Evolutionary conservation across 768 basidiomycete species (phyloP).

Genomic region (Tremella fuciformis): DNA sequence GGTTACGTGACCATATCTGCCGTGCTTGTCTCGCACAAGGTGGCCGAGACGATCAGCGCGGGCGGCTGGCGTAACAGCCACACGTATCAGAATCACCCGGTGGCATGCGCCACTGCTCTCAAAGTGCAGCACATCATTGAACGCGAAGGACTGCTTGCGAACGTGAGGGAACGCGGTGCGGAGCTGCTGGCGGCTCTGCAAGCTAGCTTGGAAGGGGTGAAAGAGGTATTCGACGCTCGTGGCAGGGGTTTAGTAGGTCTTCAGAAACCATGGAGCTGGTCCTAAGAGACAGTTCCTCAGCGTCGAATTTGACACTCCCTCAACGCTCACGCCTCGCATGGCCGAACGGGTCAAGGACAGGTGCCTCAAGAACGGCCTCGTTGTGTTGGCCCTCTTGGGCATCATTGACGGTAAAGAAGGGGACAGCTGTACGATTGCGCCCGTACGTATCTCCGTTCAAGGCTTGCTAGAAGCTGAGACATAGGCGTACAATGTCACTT

Average conservation of each 20-base stretch:
- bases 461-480: background rate
- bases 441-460: constrained; percentile 11
- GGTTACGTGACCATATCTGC: constrained; percentile 29
- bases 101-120: constrained; percentile 21
- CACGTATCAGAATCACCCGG: constrained; percentile 32
- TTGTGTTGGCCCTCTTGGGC: constrained; percentile 14
- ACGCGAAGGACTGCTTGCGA: constrained; percentile 18
- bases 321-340: constrained; percentile 15
- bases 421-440: constrained; percentile 19
- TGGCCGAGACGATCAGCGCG: constrained; percentile 14
- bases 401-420: constrained; percentile 27
- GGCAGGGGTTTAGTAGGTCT: constrained; percentile 26
- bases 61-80: constrained; percentile 28
- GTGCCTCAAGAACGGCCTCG: constrained; percentile 21
- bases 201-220: constrained; percentile 8
- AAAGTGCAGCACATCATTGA: constrained; percentile 30
- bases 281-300: constrained; percentile 21
- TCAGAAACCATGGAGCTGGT: background rate
- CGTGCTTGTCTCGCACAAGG: constrained; percentile 16
- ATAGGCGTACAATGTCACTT: constrained; percentile 25
- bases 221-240: constrained; percentile 21
- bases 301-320: constrained; percentile 19
- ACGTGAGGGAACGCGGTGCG: constrained; percentile 21
- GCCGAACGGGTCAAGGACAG: constrained; percentile 21
- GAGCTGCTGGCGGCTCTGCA: constrained; percentile 16